phyloP scores from a whole-genome alignment of 371 early-diverging fungal genomes.

The Cokeromyces recurvatus region DNA sequence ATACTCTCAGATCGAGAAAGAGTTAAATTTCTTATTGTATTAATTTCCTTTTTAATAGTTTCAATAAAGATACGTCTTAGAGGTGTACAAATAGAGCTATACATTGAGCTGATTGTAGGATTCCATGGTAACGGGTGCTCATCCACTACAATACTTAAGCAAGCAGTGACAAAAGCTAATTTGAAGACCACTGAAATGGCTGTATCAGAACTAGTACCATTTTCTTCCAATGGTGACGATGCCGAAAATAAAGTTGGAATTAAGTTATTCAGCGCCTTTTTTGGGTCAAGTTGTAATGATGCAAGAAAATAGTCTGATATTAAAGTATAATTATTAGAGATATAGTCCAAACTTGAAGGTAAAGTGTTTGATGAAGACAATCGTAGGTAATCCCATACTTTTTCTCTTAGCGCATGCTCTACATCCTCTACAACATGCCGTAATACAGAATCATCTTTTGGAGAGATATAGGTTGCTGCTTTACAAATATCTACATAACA shows the following conservation, averaged over 20 bases:
- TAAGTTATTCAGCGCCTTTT: conserved; percentile 52
- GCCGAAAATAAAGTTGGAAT: conserved; percentile 60
- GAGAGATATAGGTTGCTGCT: conserved; percentile 62
- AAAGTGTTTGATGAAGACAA: conserved; percentile 14
- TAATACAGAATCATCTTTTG: conserved; percentile 57
- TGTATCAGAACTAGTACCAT: conserved; percentile 48
- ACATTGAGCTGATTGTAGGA: conserved; percentile 58
- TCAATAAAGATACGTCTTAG: conserved; percentile 61
- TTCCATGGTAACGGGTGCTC: conserved; percentile 67
- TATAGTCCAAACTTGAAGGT: conserved; percentile 39
- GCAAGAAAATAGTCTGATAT: conserved; percentile 67
- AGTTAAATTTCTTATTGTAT: conserved; percentile 13
- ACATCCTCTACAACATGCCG: conserved; percentile 62
- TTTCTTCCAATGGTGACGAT: too few species aligned
- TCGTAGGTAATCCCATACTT: conserved; percentile 52
- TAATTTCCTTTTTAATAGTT: conserved; percentile 12
- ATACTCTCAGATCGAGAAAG: too few species aligned
- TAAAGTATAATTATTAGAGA: conserved; percentile 40
- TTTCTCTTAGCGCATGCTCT: conserved; percentile 63
- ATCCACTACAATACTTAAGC: conserved; percentile 61
- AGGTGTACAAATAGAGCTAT: conserved; percentile 58
- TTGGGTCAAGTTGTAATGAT: conserved; percentile 60
- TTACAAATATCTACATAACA: conserved; percentile 75
- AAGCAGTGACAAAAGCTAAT: conserved; percentile 66
- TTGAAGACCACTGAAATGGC: conserved; percentile 55